Evolutionary conservation across 495 filamentous ascomycete genomes (phyloP), one percentile per base, ranked within the genome.

Genomic region (Penicillium fimorum): DNA sequence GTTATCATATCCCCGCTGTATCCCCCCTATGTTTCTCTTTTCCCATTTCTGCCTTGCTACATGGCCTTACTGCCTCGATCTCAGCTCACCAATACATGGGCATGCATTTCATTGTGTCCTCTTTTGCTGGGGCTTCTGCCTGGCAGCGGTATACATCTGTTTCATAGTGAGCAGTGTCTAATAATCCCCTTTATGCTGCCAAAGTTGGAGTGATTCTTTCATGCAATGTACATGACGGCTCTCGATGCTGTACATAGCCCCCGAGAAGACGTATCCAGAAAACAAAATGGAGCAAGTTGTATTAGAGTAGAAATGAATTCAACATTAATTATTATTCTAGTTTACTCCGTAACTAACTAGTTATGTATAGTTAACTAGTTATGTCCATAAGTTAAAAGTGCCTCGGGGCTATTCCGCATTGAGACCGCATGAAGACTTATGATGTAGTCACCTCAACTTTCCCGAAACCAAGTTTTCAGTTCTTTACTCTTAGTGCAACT

Each of bases 231-330:
- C 60, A 70, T 70, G 67, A 51, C 60, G 62, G 66, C 64, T 59
- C 59, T 65, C 57, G 56, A 60, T 65, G 64, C 65, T 73, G 69
- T 76, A 73, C 57, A 74, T 73, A 73, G 60, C 56, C 64, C 59
- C 52, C 27, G 53, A 54, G 54, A 54, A 62, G 42, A 53, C 29
- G 38, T 53, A 57, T 53, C 44, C 43, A 32, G 54, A 67, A 55
- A 56, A 44, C 38, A 54, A 53, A 56, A 33, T 53, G 59, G 54
- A 46, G 29, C 29, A 37, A 45, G 18, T 44, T 37, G 42, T 46
- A 27, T 54, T 52, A 44, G 51, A 54, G 41, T 54, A 47, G 32
- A 54, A 46, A 54, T 44, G 30, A 38, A 46, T 17, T 44, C 42
- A 15, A 30, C n/a, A 38, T 43, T 25, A 29, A 4, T 46, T 15